Evolutionary conservation across 108 stramenopile species (phyloP), one percentile per base, ranked within the genome.

Genomic region (Epithemia pelagica): DNA sequence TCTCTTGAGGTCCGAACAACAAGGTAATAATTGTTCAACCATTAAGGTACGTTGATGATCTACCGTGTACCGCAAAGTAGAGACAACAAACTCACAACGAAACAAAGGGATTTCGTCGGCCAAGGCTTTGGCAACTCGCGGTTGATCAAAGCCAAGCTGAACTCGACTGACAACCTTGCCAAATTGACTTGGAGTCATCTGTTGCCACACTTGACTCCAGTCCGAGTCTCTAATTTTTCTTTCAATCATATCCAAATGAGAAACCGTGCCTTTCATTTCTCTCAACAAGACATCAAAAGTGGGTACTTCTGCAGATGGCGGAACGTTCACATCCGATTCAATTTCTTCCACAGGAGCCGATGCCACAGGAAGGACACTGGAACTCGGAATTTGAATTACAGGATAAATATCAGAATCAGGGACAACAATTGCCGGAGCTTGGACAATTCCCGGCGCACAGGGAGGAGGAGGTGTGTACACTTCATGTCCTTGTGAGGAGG

Each of bases 151-250:
- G 3, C 26, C 56, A 5, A 57, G 26, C 22, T 57, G 18, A 23
- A 57, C 56, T 21, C 22, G 5, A 26, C 26, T 7, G 7, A 57
- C 25, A n/a, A 57, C 3, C 7, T 26, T 23, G 22, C 56, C 56
- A n/a, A 57, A 57, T 26, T 57, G 15, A 27, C 15, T n/a, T 23
- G 56, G 56, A 3, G 56, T 26, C 56, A 57, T 26, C 7, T 94
- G 91, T 62, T 84, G 53, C 90, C 92, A 77, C 91, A 95, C 69
- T 90, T 91, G 67, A 72, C 70, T 19, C 60, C 87, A 19, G 52
- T 59, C 22, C 75, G 73, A 3, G 87, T 94, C 30, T 82, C 86
- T 30, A 92, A 95, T 26, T 57, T 26, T 23, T 26, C 22, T 26
- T 26, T 57, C 25, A 26, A 57, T 26, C 22, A 57, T 7, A 21